A percentile compares a stretch with the other conserved stretches of the same genome.
Evolutionary conservation across 805 yeast species (phyloP).

Genomic region (Ogataea naganishii): DNA sequence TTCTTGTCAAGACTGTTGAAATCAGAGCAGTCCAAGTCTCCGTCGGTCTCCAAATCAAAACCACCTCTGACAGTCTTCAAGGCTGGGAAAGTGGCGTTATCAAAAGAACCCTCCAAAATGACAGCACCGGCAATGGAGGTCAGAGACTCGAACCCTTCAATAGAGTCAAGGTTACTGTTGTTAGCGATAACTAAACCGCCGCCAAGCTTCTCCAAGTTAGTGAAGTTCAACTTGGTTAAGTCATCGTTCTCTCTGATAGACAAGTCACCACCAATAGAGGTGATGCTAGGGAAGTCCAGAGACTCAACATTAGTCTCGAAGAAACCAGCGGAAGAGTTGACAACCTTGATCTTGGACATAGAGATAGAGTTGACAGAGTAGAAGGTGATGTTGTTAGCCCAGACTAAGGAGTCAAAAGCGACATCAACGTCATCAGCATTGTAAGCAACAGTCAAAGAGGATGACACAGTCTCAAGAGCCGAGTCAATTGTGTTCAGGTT

Average conservation of each 20-base stretch:
- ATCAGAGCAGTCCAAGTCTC: conserved; percentile 73
- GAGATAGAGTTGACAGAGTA: conserved; percentile 71
- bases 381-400: conserved; percentile 87
- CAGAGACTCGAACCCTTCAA: conserved; percentile 70
- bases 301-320: conserved; percentile 58
- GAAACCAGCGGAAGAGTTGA: conserved; percentile 80
- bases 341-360: conserved; percentile 54
- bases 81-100: conserved; percentile 65
- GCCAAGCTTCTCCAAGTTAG: conserved; percentile 63
- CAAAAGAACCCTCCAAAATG: conserved; percentile 68
- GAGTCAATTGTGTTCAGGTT: conserved; percentile 67
- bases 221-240: conserved; percentile 60
- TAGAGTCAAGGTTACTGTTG: conserved; percentile 61
- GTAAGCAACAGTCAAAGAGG: conserved; percentile 69
- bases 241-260: conserved; percentile 66
- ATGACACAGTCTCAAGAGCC: conserved; percentile 64
- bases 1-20: conserved; percentile 64
- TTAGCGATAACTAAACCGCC: conserved; percentile 91
- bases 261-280: conserved; percentile 71
- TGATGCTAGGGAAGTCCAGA: conserved; percentile 46
- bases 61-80: conserved; percentile 87
- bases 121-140: conserved; percentile 84
- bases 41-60: conserved; percentile 66
- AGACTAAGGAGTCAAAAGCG: conserved; percentile 55
- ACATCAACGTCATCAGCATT: conserved; percentile 75